Conservation (phyloP, 306 rosid species). For the Rosa persica region DNA sequence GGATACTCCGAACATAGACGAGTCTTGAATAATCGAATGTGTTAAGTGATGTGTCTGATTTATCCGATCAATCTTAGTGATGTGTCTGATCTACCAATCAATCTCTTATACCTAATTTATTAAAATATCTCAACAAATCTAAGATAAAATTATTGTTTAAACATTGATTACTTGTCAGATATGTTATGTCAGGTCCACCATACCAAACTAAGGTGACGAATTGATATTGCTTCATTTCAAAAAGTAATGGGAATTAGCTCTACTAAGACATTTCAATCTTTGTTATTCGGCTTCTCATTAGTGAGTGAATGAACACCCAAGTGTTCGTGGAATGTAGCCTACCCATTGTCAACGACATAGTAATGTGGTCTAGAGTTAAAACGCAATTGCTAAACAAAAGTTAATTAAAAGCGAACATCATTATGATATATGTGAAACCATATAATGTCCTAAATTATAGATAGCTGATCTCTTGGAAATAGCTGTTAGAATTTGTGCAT, state of each 20-base stretch:
- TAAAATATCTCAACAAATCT: too few species aligned
- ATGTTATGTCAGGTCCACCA: neutral
- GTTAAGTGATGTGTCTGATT: too few species aligned
- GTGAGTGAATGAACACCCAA: too few species aligned
- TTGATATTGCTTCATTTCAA: neutral
- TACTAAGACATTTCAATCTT: too few species aligned
- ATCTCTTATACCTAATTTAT: too few species aligned
- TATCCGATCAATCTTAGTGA: too few species aligned
- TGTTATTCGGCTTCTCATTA: too few species aligned
- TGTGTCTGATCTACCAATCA: too few species aligned
- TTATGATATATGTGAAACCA: neutral
- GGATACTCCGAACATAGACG: conserved; percentile 12
- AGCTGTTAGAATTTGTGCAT: conserved; percentile 15
- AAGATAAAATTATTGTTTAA: too few species aligned
- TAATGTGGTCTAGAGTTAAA: neutral
- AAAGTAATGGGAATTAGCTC: neutral
- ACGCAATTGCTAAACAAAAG: too few species aligned
- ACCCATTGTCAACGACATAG: neutral
- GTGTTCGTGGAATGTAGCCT: conserved; percentile 14
- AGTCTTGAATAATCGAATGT: too few species aligned
- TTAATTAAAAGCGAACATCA: neutral
- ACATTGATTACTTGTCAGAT: neutral
- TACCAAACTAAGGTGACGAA: neutral
- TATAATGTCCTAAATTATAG: neutral
- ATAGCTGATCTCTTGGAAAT: neutral